Evolutionary conservation across 1,284 basidiomycete species (phyloP), one percentile per base, ranked within the genome.

Genomic region (Microbotryomycetes sp.): DNA sequence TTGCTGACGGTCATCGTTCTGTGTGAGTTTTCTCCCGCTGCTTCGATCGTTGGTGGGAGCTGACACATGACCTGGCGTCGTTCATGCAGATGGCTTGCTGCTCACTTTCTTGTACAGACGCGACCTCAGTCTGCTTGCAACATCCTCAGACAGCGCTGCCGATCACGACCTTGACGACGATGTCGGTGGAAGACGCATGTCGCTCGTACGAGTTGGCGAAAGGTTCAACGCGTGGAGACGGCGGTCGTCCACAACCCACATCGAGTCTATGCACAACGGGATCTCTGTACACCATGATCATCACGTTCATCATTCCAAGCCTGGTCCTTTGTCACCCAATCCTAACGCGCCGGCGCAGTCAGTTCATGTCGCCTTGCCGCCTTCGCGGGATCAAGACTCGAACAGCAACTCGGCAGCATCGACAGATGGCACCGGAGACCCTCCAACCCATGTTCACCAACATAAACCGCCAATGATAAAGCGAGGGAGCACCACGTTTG

Each of bases 71-170:
- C 26, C 22, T 52, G 25, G 4, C 4, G 25, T 29, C n/a, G n/a
- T n/a, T 49, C 60, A 22, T 63, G 60, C 50, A 49, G 46, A 56
- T n/a, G 22, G 19, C n/a, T 29, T 54, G 28, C 62, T 66, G 26
- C 58, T 66, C 29, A 6, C 60, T 42, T 66, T 60, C 54, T 60
- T 66, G 36, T 59, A 59, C 15, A 42, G 32, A 2, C 64, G 64
- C 1, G 62, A 66, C 47, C 28, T 63, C 31, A 45, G 52, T 22
- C 15, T 60, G 5, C 54, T 66, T 48, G 61, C 48, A 7, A 52
- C 54, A 50, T 48, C 30, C 14, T 25, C 55, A 7, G 51, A 60
- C 23, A 54, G 45, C 54, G 58, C 55, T 53, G 23, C 48, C 52
- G 29, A 60, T 49, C 9, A 30, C 12, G 49, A 52, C 19, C 9